These are phyloP conservation scores for Deinandra increscens DNA, from an alignment of 129 eudicot genomes.

Conservation along the genomic window DNA sequence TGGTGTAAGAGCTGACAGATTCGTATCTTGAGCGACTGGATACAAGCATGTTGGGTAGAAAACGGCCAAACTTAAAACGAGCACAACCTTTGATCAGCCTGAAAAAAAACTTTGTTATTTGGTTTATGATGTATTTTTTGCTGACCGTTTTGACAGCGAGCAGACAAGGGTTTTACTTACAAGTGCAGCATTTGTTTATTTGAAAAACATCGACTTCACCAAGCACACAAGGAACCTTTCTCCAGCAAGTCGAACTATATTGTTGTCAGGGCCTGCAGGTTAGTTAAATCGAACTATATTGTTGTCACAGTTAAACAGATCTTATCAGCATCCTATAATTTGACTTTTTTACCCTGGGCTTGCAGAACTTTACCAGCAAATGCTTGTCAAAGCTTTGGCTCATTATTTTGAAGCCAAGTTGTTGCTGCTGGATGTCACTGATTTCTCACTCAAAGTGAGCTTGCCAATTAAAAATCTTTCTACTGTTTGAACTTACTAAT, in stretches of 20 bases:
- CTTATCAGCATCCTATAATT: conserved; percentile 2
- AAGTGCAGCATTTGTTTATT: conserved; percentile 84
- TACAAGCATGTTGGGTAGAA: background rate
- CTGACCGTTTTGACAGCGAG: conserved; percentile 46
- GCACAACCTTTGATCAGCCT: background rate
- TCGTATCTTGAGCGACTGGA: background rate
- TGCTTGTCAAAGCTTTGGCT: conserved; percentile 94
- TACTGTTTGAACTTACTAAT: conserved; percentile 5
- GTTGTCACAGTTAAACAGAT: background rate
- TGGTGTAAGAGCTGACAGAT: background rate
- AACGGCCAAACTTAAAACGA: background rate
- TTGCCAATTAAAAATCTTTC: background rate
- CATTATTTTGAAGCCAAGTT: conserved; percentile 86
- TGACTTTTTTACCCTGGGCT: background rate
- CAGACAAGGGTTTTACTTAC: conserved; percentile 80
- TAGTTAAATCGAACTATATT: background rate
- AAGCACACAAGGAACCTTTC: conserved; percentile 90
- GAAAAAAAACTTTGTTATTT: background rate
- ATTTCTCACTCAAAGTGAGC: conserved; percentile 75
- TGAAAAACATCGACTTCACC: conserved; percentile 62
- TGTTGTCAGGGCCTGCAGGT: conserved; percentile 96
- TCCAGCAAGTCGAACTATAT: conserved; percentile 94
- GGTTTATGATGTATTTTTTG: conserved; percentile 7
- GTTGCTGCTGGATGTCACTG: conserved; percentile 68
- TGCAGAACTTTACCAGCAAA: conserved; percentile 84